Conservation (phyloP, 1,139 yeast species). For the Eremothecium coryli region DNA sequence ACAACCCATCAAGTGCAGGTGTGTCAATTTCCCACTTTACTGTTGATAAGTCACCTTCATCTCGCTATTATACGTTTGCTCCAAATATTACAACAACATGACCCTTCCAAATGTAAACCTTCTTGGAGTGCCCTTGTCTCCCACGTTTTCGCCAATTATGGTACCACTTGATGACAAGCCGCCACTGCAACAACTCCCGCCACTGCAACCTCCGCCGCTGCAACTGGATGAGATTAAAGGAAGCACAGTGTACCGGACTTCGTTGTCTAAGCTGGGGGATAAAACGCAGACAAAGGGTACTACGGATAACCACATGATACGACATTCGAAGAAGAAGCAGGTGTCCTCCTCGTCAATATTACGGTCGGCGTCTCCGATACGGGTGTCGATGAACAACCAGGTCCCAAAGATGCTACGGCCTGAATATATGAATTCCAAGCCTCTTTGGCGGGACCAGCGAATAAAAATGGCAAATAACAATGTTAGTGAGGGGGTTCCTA, state of each 20-base stretch:
- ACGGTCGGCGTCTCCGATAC: constrained; percentile 21
- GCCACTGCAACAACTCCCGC: constrained; percentile 3
- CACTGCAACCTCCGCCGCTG: constrained; percentile 9
- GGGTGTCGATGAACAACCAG: constrained; percentile 8
- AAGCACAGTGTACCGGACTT: constrained; percentile 20
- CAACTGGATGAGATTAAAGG: constrained; percentile 10
- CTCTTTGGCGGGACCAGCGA: constrained; percentile 6
- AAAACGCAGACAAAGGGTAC: neutral
- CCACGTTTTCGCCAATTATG: constrained; percentile 24
- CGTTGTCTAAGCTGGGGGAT: constrained; percentile 25
- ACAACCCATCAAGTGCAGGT: too few relatives aligned
- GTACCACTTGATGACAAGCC: constrained; percentile 21
- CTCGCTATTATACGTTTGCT: too few relatives aligned
- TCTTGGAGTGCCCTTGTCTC: constrained; percentile 11
- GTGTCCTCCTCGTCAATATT: constrained; percentile 7
- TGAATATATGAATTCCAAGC: constrained; percentile 18
- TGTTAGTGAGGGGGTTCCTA: neutral
- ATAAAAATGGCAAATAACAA: neutral
- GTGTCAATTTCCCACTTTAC: too few relatives aligned
- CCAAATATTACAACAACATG: neutral
- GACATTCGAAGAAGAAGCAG: neutral
- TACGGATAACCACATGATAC: neutral
- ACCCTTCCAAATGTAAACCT: neutral
- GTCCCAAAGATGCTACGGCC: constrained; percentile 26
- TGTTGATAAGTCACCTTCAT: too few relatives aligned